These are phyloP conservation scores for Cladosporium sp. DNA, from an alignment of 2,329 filamentous ascomycete genomes.

Conservation along the genomic window DNA sequence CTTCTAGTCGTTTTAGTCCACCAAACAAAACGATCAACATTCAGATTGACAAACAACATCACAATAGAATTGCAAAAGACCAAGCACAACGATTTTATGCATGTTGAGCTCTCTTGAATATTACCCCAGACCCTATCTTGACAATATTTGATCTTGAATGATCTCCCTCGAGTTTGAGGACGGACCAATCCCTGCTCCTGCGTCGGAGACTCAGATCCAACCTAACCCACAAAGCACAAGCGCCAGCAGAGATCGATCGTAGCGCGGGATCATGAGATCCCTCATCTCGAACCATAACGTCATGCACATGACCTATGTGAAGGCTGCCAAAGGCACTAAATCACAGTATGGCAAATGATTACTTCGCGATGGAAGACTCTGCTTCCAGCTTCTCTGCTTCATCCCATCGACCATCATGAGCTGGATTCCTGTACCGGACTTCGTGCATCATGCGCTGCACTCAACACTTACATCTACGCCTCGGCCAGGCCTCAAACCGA, in stretches of 20 bases:
- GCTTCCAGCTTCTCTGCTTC: not conserved
- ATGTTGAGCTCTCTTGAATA: no score
- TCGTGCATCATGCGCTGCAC: conserved; percentile 28
- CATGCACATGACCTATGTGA: conserved; percentile 9
- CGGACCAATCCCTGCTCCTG: not conserved
- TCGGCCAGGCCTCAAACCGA: conserved; percentile 44
- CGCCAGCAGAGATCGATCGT: conserved; percentile 11
- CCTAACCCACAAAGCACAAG: conserved; percentile 14
- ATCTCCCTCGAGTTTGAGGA: not conserved
- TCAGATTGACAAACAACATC: no score
- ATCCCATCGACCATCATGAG: conserved; percentile 9
- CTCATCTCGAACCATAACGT: conserved; percentile 12
- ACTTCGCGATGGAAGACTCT: not conserved
- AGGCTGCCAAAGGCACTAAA: conserved; percentile 8
- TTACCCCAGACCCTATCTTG: not conserved
- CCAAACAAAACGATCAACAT: no score
- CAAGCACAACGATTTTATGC: no score
- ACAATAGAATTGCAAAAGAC: no score
- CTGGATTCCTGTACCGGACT: conserved; percentile 22
- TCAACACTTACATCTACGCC: conserved; percentile 34
- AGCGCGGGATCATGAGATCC: conserved; percentile 20
- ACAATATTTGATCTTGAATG: not conserved
- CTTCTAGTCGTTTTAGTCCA: no score
- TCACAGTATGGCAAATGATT: not conserved
- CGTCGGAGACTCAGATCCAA: conserved; percentile 1